Conservation (phyloP, 148 eudicot species). For the Selenicereus undatus region DNA sequence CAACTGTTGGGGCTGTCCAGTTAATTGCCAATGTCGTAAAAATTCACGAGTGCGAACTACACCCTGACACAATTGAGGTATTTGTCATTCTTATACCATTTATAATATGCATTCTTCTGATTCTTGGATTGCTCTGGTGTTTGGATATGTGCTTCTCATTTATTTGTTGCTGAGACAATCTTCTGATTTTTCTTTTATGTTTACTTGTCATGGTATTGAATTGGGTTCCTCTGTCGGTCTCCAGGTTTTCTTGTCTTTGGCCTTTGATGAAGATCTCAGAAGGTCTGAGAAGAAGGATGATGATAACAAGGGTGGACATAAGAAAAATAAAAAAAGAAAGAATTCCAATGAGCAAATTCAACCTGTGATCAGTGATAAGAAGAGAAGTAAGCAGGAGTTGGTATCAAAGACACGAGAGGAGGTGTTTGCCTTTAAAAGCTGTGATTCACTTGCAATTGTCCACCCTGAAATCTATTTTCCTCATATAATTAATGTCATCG, state of each 20-base stretch:
- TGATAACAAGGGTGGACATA: slow-evolving; percentile 43
- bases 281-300: slow-evolving; percentile 43
- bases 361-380: slow-evolving; percentile 47
- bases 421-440: slow-evolving; percentile 36
- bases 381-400: slow-evolving; percentile 57
- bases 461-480: not conserved
- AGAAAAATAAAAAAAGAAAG: slow-evolving; percentile 55
- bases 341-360: slow-evolving; percentile 47
- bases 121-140: not conserved
- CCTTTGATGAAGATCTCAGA: slow-evolving; percentile 88
- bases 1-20: slow-evolving; percentile 71
- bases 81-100: not conserved
- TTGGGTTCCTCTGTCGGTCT: slow-evolving; percentile 1
- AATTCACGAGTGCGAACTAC: slow-evolving; percentile 67
- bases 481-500: not conserved
- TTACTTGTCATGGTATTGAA: not conserved
- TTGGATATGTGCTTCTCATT: not conserved
- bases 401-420: slow-evolving; percentile 74
- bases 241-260: slow-evolving; percentile 76
- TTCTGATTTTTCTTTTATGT: not conserved
- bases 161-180: not conserved
- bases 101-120: not conserved
- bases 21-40: slow-evolving; percentile 74
- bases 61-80: slow-evolving; percentile 87
- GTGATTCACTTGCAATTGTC: not conserved